Conservation (phyloP, 331 rosid species). For the Acacia pycnantha region DNA sequence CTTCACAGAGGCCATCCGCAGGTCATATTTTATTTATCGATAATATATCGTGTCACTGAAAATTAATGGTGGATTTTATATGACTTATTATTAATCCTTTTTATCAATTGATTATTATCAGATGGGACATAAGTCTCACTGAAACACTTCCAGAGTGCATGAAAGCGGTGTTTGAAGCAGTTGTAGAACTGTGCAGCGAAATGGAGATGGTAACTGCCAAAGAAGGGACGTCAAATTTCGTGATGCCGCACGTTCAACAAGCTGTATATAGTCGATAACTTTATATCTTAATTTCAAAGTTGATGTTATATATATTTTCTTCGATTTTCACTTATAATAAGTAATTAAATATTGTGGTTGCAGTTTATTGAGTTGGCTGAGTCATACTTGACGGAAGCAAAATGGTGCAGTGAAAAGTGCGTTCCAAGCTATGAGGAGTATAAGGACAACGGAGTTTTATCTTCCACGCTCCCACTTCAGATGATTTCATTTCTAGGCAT, state of each 20-base stretch:
- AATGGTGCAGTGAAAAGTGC: neutral
- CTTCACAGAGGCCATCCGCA: constrained; percentile 40
- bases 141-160: neutral
- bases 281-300: neutral
- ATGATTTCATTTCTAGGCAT: neutral
- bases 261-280: neutral
- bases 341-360: neutral
- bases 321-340: neutral
- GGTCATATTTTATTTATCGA: constrained; percentile 10
- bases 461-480: neutral
- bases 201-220: neutral
- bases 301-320: neutral
- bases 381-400: neutral
- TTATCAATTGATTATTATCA: neutral
- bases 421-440: constrained; percentile 5
- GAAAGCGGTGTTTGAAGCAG: neutral
- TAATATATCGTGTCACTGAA: neutral
- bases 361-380: neutral
- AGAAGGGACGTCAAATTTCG: neutral
- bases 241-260: neutral
- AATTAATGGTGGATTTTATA: neutral
- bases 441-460: neutral
- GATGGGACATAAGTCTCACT: neutral
- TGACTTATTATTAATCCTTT: neutral
- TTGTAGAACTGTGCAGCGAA: neutral